Evolutionary conservation across 306 rosid genomes (phyloP), one percentile per base, ranked within the genome.

Genomic region (Sechiopsis laciniata): DNA sequence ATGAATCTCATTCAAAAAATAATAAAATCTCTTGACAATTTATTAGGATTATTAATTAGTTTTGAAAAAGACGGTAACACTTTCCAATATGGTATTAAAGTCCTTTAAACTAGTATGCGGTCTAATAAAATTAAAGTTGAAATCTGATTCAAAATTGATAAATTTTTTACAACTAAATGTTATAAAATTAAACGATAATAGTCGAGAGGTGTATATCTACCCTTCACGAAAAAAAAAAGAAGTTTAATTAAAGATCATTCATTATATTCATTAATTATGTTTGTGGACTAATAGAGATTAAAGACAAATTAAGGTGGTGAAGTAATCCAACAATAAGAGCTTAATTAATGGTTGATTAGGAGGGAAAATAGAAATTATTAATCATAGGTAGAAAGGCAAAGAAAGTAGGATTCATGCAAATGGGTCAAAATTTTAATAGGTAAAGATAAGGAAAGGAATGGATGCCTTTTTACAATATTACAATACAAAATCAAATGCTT

Each of bases 391-490:
- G 20, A 32, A 62, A 62, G 48, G 48, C 40, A 24, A 59, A 59
- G 40, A 59, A 59, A 59, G 65, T 59, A 40, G 40, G 17, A 59
- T 59, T 59, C 65, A 24, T 59, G 65, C 65, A 59, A 24, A 59
- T 59, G 40, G 65, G 65, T 59, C 65, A 59, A 37, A 58, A 58
- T 37, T 26, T 32, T 6, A 61, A 61, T 29, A 29, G 46, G 14
- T 13, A 37, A 61, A 61, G 46, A 29, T 61, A 21, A 21, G 11
- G 11, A 61, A 21, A 5, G 45, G 45, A 37, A 16, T 37, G 45
- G 45, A 6, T 37, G 45, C 45, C 45, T 10, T 9, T 24, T 13
- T 22, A 60, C 66, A 32, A 37, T 13, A 60, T 60, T 60, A 60
- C 29, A 24, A 60, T 60, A 29, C 37, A 60, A 61, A 61, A 29